These are phyloP conservation scores for Fusarium longipes DNA, from an alignment of 2,329 filamentous ascomycete species.

Conservation along the genomic window DNA sequence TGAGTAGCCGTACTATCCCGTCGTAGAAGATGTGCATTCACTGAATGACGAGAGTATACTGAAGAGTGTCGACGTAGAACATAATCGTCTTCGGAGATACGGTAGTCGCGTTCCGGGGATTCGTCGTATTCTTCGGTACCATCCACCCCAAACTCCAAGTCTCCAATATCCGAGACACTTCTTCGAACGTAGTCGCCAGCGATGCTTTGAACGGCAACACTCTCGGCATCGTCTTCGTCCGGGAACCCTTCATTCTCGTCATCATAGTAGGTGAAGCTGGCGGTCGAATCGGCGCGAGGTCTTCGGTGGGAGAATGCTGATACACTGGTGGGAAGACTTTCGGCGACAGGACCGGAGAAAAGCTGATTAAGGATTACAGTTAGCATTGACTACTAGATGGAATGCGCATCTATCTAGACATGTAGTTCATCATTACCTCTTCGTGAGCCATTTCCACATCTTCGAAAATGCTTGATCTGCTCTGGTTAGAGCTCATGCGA, in stretches of 20 bases:
- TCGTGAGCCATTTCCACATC: conserved; percentile 99
- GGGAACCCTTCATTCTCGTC: conserved; percentile 63
- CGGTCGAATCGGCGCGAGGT: conserved; percentile 80
- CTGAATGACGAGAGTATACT: conserved; percentile 65
- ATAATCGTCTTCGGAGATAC: conserved; percentile 58
- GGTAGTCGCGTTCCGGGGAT: conserved; percentile 56
- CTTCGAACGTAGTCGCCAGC: conserved; percentile 45
- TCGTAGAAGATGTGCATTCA: conserved; percentile 74
- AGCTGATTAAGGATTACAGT: conserved; percentile 59
- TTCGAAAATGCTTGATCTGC: conserved; percentile 84
- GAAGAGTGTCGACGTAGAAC: conserved; percentile 71
- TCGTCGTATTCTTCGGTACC: conserved; percentile 56
- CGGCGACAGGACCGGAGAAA: conserved; percentile 91
- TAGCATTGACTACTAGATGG: neutral
- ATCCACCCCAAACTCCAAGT: conserved; percentile 54
- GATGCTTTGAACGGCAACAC: conserved; percentile 37
- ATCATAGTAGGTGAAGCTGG: conserved; percentile 92
- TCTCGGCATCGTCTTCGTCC: conserved; percentile 48
- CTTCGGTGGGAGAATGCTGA: conserved; percentile 92
- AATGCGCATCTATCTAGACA: neutral
- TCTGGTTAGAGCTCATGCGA: conserved; percentile 75
- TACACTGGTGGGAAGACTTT: conserved; percentile 93
- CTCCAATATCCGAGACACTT: conserved; percentile 54
- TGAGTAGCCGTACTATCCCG: conserved; percentile 77
- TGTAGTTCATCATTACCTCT: conserved; percentile 68